Evolutionary conservation across 805 yeast genomes (phyloP).

Genomic region (Barnettozyma vustinii): DNA sequence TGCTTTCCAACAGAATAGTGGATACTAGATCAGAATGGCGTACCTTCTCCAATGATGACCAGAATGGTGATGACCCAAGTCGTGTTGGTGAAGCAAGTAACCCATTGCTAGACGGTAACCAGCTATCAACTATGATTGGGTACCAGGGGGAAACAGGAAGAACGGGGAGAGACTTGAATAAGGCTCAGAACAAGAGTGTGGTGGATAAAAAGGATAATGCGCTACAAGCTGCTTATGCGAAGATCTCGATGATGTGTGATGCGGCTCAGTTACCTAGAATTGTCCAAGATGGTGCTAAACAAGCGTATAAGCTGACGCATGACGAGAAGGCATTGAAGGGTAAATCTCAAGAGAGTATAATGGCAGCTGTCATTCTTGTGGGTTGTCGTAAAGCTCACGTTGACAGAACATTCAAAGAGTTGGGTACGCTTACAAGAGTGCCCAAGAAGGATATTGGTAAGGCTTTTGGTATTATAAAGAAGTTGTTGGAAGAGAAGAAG

Average conservation of each 20-base stretch:
- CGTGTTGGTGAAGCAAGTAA: conserved; percentile 99
- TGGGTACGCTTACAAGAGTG: conserved; percentile 90
- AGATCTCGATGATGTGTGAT: conserved; percentile 93
- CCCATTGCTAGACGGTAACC: conserved; percentile 86
- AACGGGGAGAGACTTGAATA: conserved; percentile 80
- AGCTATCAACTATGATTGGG: conserved; percentile 88
- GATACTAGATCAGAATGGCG: conserved; percentile 99
- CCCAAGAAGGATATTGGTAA: conserved; percentile 93
- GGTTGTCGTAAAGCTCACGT: conserved; percentile 94
- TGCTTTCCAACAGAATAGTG: conserved; percentile 83
- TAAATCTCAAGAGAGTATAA: conserved; percentile 85
- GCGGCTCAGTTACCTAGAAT: conserved; percentile 92
- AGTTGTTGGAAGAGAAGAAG: conserved; percentile 45
- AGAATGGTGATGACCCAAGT: conserved; percentile 95
- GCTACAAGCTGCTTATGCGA: conserved; percentile 81
- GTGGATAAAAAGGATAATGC: conserved; percentile 88
- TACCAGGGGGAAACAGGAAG: conserved; percentile 75
- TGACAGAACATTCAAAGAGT: conserved; percentile 92
- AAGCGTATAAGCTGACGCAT: conserved; percentile 85
- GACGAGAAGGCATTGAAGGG: conserved; percentile 85
- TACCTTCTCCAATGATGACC: conserved; percentile 96
- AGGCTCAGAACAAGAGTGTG: conserved; percentile 82
- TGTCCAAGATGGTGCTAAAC: conserved; percentile 96
- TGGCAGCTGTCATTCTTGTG: conserved; percentile 93
- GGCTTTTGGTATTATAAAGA: conserved; percentile 80